Conservation (phyloP, 176 grass and related monocot genomes). For the Zizania latifolia region DNA sequence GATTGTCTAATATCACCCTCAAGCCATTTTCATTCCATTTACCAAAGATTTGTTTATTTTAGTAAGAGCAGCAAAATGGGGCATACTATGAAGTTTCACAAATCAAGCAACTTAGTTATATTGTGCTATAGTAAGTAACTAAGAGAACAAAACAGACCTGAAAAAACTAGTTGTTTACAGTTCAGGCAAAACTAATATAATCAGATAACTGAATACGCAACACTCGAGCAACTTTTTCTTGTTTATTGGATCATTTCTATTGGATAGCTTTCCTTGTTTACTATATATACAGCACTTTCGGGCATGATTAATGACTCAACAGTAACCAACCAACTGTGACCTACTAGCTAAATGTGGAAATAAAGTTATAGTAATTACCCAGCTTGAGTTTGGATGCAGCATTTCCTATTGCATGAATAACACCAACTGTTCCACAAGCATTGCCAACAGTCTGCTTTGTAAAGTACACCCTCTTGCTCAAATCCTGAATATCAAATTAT, state of each 20-base stretch:
- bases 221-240: background rate
- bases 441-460: slow-evolving; percentile 96
- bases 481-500: slow-evolving; percentile 41
- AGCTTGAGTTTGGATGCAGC: slow-evolving; percentile 76
- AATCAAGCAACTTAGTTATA: slow-evolving; percentile 9
- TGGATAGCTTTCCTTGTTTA: background rate
- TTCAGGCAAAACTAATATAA: background rate
- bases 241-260: background rate
- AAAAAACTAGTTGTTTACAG: background rate
- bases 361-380: slow-evolving; percentile 40
- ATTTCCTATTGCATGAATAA: slow-evolving; percentile 96
- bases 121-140: slow-evolving; percentile 7
- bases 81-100: background rate
- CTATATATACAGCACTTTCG: background rate
- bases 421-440: slow-evolving; percentile 94
- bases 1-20: background rate
- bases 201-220: background rate
- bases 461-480: slow-evolving; percentile 77
- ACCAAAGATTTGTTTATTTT: background rate
- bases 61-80: background rate
- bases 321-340: background rate
- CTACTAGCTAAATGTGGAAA: background rate
- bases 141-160: background rate
- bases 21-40: background rate
- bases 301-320: slow-evolving; percentile 4